A percentile compares a stretch with the other conserved stretches of the same genome.
Evolutionary conservation across 306 rosid species (phyloP).

Genomic region (Quercus glauca): DNA sequence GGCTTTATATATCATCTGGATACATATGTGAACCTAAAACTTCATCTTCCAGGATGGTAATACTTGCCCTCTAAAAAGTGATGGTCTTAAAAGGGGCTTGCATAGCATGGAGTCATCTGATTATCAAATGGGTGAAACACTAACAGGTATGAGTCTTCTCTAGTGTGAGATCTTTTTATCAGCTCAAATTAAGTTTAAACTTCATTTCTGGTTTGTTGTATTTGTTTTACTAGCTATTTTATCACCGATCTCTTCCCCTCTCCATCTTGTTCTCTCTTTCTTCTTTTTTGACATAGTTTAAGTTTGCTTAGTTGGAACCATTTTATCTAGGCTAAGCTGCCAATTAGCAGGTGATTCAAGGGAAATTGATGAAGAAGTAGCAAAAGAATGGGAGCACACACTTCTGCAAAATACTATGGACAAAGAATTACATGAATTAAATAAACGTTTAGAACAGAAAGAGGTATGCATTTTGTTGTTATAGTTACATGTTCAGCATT

Average conservation of each 20-base stretch:
- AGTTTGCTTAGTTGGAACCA: slow-evolving; percentile 15
- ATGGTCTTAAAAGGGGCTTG: slow-evolving; percentile 87
- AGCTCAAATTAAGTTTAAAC: slow-evolving; percentile 7
- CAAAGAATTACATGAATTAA: slow-evolving; percentile 89
- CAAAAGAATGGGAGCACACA: slow-evolving; percentile 98
- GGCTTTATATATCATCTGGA: slow-evolving; percentile 17
- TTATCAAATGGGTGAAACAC: slow-evolving; percentile 73
- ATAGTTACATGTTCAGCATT: background rate
- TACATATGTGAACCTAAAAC: slow-evolving; percentile 25
- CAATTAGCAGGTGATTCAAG: slow-evolving; percentile 64
- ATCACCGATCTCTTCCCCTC: slow-evolving; percentile 1
- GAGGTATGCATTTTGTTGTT: slow-evolving; percentile 55
- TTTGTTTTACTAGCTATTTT: background rate
- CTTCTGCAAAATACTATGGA: slow-evolving; percentile 95
- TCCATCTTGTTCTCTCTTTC: slow-evolving; percentile 4
- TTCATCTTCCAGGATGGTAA: slow-evolving; percentile 63
- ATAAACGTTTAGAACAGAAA: slow-evolving; percentile 91
- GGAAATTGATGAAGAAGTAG: slow-evolving; percentile 92
- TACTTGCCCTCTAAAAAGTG: slow-evolving; percentile 59
- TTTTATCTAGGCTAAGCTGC: slow-evolving; percentile 22
- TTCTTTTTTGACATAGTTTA: slow-evolving; percentile 15
- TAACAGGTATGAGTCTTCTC: slow-evolving; percentile 51
- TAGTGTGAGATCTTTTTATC: slow-evolving; percentile 12
- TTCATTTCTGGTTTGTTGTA: background rate
- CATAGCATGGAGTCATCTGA: slow-evolving; percentile 64